These are phyloP conservation scores for Aaosphaeria arxii DNA, from an alignment of 2,329 filamentous ascomycete species.

Conservation along the genomic window DNA sequence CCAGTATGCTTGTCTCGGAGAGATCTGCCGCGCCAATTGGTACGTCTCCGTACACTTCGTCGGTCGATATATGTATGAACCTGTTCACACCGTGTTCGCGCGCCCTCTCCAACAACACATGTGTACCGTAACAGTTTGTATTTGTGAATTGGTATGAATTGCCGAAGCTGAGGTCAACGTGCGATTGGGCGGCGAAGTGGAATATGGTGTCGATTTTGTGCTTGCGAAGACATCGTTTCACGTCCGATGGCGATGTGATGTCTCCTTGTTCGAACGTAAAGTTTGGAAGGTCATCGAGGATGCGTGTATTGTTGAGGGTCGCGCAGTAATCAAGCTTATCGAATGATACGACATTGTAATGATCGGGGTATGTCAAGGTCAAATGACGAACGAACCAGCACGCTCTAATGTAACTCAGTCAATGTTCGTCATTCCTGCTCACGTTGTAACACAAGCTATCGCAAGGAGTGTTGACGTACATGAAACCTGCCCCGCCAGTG, in stretches of 20 bases:
- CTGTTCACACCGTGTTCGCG: conserved; percentile 67
- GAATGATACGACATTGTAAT: conserved; percentile 78
- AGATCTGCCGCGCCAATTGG: conserved; percentile 69
- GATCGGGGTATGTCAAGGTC: conserved; percentile 66
- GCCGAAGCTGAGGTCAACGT: conserved; percentile 78
- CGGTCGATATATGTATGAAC: conserved; percentile 81
- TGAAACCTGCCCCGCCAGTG: conserved; percentile 81
- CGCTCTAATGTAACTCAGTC: conserved; percentile 50
- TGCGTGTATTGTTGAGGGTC: conserved; percentile 73
- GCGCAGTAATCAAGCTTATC: conserved; percentile 84
- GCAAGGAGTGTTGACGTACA: conserved; percentile 52
- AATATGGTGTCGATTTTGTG: conserved; percentile 76
- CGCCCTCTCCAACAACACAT: conserved; percentile 74
- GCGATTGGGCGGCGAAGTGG: conserved; percentile 82
- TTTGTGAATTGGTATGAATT: conserved; percentile 80
- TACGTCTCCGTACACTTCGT: conserved; percentile 83
- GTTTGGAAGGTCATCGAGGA: conserved; percentile 65
- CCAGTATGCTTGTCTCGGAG: conserved; percentile 69
- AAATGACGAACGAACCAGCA: conserved; percentile 82
- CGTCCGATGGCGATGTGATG: conserved; percentile 67
- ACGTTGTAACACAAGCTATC: no score
- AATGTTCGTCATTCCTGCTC: no score
- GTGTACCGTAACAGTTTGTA: conserved; percentile 81
- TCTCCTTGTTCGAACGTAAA: conserved; percentile 80
- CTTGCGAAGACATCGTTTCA: conserved; percentile 67